These are phyloP conservation scores for Pyrenopolyporus hunteri DNA, from an alignment of 495 filamentous ascomycete genomes.

Conservation along the genomic window DNA sequence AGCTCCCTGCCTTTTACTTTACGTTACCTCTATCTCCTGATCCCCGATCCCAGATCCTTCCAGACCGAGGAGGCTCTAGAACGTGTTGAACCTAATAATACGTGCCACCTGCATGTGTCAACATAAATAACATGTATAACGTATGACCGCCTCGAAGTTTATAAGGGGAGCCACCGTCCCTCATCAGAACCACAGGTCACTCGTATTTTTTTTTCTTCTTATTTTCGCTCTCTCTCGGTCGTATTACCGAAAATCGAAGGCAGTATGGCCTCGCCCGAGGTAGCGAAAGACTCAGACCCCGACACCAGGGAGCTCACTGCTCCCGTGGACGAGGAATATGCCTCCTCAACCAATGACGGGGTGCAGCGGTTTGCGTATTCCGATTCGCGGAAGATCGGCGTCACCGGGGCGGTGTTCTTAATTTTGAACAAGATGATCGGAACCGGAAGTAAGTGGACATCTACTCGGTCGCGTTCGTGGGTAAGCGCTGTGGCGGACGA, in stretches of 20 bases:
- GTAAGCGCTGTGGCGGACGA: background rate
- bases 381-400: conserved; percentile 57
- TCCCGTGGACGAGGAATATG: conserved; percentile 30
- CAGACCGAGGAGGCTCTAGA: conserved; percentile 14
- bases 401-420: conserved; percentile 58
- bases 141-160: conserved; percentile 9
- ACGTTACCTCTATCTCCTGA: conserved; percentile 24
- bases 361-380: conserved; percentile 51
- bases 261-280: conserved; percentile 24
- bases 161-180: conserved; percentile 7
- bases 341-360: conserved; percentile 33
- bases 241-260: background rate
- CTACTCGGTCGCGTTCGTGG: background rate
- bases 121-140: conserved; percentile 19
- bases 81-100: background rate
- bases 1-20: conserved; percentile 16
- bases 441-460: conserved; percentile 52
- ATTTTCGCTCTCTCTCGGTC: background rate
- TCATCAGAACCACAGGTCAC: background rate
- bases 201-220: background rate
- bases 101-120: conserved; percentile 4
- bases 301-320: conserved; percentile 21
- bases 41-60: conserved; percentile 18
- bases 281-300: conserved; percentile 24
- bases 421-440: conserved; percentile 67